Percentiles rank a stretch among this genome's conserved stretches.
Evolutionary conservation across 75 land plant species (phyloP).

Genomic region (Isoetes taiwanensis): DNA sequence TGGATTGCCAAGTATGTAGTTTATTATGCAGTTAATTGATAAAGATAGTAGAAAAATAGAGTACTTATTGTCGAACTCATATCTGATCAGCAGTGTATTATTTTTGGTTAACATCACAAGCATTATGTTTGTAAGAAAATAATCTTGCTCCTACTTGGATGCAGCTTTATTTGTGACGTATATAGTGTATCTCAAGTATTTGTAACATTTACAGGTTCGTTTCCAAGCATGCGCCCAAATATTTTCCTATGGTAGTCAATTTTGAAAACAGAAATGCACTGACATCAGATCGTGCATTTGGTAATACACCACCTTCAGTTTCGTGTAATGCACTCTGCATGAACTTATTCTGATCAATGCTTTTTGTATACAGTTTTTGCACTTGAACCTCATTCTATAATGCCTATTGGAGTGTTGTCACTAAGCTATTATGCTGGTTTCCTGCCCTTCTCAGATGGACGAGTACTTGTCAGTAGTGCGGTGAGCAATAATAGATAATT

Average conservation of each 20-base stretch:
- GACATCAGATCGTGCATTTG: not conserved
- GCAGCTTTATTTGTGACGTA: not conserved
- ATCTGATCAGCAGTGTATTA: no score
- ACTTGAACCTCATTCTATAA: not conserved
- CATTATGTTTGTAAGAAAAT: no score
- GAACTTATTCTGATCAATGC: not conserved
- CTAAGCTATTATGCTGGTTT: not conserved
- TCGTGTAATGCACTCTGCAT: not conserved
- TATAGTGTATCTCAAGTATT: not conserved
- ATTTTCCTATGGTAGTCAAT: not conserved
- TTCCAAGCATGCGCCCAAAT: not conserved
- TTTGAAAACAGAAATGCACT: not conserved
- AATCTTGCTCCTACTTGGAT: no score
- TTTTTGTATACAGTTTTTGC: constrained; percentile 7
- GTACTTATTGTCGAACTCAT: no score
- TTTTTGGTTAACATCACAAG: no score
- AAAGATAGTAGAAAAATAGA: no score
- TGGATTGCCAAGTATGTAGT: not conserved
- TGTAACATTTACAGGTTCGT: not conserved
- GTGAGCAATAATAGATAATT: no score
- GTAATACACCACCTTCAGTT: not conserved
- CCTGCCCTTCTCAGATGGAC: not conserved
- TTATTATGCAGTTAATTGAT: no score
- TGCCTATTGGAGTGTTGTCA: constrained; percentile 1
- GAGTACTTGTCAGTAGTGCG: not conserved